Evolutionary conservation across 345 rosid species (phyloP), one percentile per base, ranked within the genome.

Genomic region (Arabis alpina): DNA sequence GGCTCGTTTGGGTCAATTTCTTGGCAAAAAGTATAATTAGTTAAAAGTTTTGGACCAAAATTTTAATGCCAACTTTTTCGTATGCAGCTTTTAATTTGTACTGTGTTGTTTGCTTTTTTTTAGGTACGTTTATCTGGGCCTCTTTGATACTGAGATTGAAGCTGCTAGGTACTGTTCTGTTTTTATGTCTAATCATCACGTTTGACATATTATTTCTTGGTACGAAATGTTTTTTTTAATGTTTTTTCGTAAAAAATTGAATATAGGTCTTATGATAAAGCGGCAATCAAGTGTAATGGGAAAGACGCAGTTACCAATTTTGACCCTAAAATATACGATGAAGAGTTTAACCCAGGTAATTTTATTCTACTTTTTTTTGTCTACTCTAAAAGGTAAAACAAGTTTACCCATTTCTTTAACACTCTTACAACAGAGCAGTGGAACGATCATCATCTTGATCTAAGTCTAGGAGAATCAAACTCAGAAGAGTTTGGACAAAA

Each of bases 221-320:
- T 52, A 28, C 27, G 37, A 61, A 60, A 49, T 23, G 42, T 23
- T 49, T 15, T 13, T 48, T 49, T 49, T 10, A 25, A 34, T 65
- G 25, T 48, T 49, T 28, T 61, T 47, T 16, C 4, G 37, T 3
- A 51, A 27, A 9, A 9, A 44, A 11, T 24, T 40, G 52, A 10
- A 36, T 60, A 34, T 70, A 88, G 96, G 77, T 88, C 92, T 68
- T 89, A 87, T 72, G 96, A 94, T 70, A 91, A 82, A 79, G 99
- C 96, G 32, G 98, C 99, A 30, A 90, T 94, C 12, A 94, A 88
- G 79, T 86, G 86, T 64, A 91, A 89, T 70, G 99, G 99, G 27
- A 94, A 91, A 78, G 99, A 91, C 16, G 96, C 98, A 13, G 96
- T 91, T 47, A 94, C 96, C 14, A 91, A 94, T 59, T 94, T 94